Percentiles rank a stretch among this genome's conserved stretches.
Evolutionary conservation across 2,329 filamentous ascomycete genomes (phyloP).

Genomic region (Paraconiothyrium sp.): DNA sequence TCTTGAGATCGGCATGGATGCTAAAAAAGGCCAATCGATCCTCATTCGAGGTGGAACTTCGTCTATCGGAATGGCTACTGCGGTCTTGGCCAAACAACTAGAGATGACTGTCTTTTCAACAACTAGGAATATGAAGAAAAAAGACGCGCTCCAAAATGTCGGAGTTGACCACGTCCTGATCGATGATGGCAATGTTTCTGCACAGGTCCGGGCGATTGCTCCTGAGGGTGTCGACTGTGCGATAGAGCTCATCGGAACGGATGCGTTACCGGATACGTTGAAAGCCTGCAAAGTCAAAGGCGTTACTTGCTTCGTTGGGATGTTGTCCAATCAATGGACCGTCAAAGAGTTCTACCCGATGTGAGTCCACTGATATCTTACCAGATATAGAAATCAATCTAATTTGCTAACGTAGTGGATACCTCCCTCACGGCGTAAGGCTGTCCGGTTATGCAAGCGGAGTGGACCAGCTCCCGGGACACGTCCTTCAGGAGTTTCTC

Average conservation of each 20-base stretch:
- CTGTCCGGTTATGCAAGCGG: conserved; percentile 6
- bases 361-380: not conserved
- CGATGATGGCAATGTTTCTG: conserved; percentile 6
- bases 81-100: conserved; percentile 11
- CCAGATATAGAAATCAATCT: not conserved
- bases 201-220: conserved; percentile 5
- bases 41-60: conserved; percentile 62
- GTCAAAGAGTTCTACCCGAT: conserved; percentile 14
- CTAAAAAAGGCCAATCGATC: conserved; percentile 54
- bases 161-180: conserved; percentile 11
- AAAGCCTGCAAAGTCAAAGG: conserved; percentile 11
- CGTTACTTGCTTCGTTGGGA: conserved; percentile 4
- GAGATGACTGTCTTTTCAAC: conserved; percentile 4
- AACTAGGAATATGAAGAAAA: conserved; percentile 1
- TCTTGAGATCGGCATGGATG: conserved; percentile 51
- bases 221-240: conserved; percentile 13
- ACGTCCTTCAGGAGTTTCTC: conserved; percentile 7
- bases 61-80: conserved; percentile 45
- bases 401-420: not conserved
- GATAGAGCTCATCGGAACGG: conserved; percentile 10
- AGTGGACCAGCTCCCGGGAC: conserved; percentile 1
- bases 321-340: conserved; percentile 10
- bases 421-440: conserved; percentile 9
- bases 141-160: conserved; percentile 4
- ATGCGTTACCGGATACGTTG: conserved; percentile 13